Conservation (phyloP, 1,284 basidiomycete species). For the Laetiporus sulphureus region DNA sequence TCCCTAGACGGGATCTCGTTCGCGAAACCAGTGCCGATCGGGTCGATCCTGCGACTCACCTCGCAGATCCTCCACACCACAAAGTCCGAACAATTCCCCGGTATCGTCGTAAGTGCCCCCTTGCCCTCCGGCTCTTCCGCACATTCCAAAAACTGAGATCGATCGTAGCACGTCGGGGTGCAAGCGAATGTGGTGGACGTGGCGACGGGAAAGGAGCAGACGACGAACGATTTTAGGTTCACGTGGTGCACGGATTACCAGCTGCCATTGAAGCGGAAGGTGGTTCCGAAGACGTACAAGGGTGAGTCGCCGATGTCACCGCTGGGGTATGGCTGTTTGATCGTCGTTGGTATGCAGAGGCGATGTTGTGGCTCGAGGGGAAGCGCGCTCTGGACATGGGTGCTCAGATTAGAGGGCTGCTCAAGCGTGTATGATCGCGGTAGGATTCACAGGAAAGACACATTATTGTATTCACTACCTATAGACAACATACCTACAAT, state of each 20-base stretch:
- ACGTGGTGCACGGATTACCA: slow-evolving; percentile 50
- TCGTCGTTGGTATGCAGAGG: slow-evolving; percentile 37
- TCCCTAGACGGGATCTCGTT: slow-evolving; percentile 78
- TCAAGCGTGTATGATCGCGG: slow-evolving; percentile 13
- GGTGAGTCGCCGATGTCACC: slow-evolving; percentile 32
- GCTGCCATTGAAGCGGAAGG: slow-evolving; percentile 38
- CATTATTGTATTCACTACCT: too few species aligned
- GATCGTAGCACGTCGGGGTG: slow-evolving; percentile 60
- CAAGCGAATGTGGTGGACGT: slow-evolving; percentile 65
- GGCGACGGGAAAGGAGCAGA: slow-evolving; percentile 56
- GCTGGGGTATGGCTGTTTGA: not conserved
- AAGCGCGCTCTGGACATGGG: slow-evolving; percentile 61
- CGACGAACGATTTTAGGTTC: slow-evolving; percentile 52
- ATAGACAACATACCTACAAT: too few species aligned
- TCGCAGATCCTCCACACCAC: slow-evolving; percentile 60
- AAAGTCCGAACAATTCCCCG: slow-evolving; percentile 38
- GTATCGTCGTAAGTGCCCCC: slow-evolving; percentile 48
- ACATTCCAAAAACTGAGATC: not conserved
- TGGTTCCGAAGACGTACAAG: slow-evolving; percentile 68
- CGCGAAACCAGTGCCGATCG: slow-evolving; percentile 75
- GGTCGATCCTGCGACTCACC: slow-evolving; percentile 68
- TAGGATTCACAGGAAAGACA: not conserved
- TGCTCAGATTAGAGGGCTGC: slow-evolving; percentile 42
- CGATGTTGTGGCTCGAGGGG: slow-evolving; percentile 80
- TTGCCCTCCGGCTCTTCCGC: slow-evolving; percentile 44